Percentiles rank a stretch among this genome's conserved stretches.
Conservation (phyloP, 257 asterid genomes). For the Solanum gracilifrons region DNA sequence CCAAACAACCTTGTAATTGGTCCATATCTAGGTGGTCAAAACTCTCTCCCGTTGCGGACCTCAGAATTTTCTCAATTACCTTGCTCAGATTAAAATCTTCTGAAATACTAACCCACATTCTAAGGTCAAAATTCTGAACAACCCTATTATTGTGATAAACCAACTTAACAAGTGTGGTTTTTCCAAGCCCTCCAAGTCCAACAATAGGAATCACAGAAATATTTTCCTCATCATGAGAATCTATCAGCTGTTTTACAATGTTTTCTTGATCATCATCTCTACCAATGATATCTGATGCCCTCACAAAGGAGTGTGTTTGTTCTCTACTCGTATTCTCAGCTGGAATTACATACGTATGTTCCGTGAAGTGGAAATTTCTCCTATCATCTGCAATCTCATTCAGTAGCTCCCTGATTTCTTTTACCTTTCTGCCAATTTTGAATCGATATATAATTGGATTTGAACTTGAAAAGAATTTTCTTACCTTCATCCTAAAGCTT, state of each 20-base stretch:
- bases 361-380: constrained; percentile 31
- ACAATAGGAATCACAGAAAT: constrained; percentile 37
- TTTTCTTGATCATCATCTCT: constrained; percentile 33
- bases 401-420: constrained; percentile 18
- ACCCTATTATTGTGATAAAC: constrained; percentile 33
- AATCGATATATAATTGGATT: constrained; percentile 17
- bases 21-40: constrained; percentile 30
- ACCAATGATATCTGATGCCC: constrained; percentile 42
- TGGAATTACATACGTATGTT: constrained; percentile 4
- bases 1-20: constrained; percentile 22
- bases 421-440: constrained; percentile 20
- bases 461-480: constrained; percentile 20
- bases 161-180: constrained; percentile 39
- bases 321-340: constrained; percentile 15
- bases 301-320: constrained; percentile 47
- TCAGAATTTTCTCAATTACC: constrained; percentile 27
- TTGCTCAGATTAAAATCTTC: constrained; percentile 31
- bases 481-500: constrained; percentile 14
- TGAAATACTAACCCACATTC: constrained; percentile 43
- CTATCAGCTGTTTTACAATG: constrained; percentile 22
- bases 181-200: constrained; percentile 50
- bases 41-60: constrained; percentile 27
- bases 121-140: constrained; percentile 17
- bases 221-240: constrained; percentile 9
- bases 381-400: constrained; percentile 37